Evolutionary conservation across 1,139 yeast genomes (phyloP), one percentile per base, ranked within the genome.

Genomic region (Torulaspora globosa): DNA sequence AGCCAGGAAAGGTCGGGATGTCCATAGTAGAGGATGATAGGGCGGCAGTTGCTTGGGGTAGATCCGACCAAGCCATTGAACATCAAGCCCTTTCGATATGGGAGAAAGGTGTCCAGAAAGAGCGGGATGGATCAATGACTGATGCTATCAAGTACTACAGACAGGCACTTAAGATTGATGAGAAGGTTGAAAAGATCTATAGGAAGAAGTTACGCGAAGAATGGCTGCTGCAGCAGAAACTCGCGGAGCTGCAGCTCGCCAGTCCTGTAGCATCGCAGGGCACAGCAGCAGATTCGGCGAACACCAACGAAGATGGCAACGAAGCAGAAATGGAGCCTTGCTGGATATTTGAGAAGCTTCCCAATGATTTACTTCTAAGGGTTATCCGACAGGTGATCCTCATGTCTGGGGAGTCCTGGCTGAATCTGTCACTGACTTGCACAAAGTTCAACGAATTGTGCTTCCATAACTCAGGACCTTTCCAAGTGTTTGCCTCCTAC

Each of bases 91-190:
- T 87, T 37, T 69, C 70, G 23, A 65, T 76, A 23, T 88, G 85
- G 69, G 90, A 84, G 56, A 67, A 70, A 44, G 97, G 90, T 1
- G 78, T 82, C 0, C 80, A 76, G 44, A 81, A 80, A 57, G 97
- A 89, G 65, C 70, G 77, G 23, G 76, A 73, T 43, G 96, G 96
- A 0, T 71, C 79, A 49, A 74, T 89, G 78, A 74, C 86, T 3
- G 96, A 88, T 58, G 96, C 97, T 0, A 80, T 87, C 30, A 76
- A 72, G 36, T 74, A 70, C 51, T 89, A 89, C 67, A 71, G 96
- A 48, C 74, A 74, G 51, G 96, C 96, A 0, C 78, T 82, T 62
- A 80, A 65, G 63, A 53, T 80, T 27, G 79, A 84, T 62, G 83
- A 78, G 4, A 74, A 74, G 44, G 89, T 88, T 5, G 96, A 89